Conservation (phyloP, 371 early-diverging fungal genomes). For the Basidiobolus meristosporus region DNA sequence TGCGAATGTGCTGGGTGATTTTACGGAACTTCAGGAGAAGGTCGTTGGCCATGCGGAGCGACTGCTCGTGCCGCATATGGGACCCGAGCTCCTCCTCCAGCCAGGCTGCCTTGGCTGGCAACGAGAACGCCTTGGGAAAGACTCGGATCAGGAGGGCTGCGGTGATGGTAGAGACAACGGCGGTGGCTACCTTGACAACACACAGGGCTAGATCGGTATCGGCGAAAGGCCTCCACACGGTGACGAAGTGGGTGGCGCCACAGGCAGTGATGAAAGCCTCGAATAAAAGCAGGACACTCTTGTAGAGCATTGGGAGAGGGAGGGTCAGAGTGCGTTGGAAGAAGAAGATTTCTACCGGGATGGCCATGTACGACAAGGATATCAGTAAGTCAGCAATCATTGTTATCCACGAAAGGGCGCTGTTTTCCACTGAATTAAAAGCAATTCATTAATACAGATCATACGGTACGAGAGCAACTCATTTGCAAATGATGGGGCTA, state of each 20-base stretch:
- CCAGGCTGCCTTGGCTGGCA: constrained; percentile 2
- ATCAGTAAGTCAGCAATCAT: constrained; percentile 2
- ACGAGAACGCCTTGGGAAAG: too few relatives aligned
- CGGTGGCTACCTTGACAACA: background rate
- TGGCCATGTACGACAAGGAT: constrained; percentile 1
- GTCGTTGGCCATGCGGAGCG: too few relatives aligned
- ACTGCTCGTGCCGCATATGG: constrained; percentile 1
- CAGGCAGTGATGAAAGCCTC: too few relatives aligned
- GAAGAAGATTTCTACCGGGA: constrained; percentile 4
- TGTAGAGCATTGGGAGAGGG: constrained; percentile 2
- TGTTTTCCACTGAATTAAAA: too few relatives aligned
- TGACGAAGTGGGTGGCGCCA: constrained; percentile 2
- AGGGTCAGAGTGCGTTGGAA: constrained; percentile 1
- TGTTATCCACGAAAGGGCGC: too few relatives aligned
- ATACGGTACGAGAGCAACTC: too few relatives aligned
- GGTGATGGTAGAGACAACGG: background rate
- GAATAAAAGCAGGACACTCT: too few relatives aligned
- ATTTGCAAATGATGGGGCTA: too few relatives aligned
- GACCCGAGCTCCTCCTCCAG: constrained; percentile 1
- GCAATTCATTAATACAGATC: too few relatives aligned
- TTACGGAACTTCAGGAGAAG: too few relatives aligned
- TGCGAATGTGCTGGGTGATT: too few relatives aligned
- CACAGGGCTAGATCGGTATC: background rate
- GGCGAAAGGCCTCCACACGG: background rate
- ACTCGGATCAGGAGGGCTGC: constrained; percentile 1